These are phyloP conservation scores for Tricholoma saponaceum DNA, from an alignment of 768 basidiomycete species.

Conservation along the genomic window DNA sequence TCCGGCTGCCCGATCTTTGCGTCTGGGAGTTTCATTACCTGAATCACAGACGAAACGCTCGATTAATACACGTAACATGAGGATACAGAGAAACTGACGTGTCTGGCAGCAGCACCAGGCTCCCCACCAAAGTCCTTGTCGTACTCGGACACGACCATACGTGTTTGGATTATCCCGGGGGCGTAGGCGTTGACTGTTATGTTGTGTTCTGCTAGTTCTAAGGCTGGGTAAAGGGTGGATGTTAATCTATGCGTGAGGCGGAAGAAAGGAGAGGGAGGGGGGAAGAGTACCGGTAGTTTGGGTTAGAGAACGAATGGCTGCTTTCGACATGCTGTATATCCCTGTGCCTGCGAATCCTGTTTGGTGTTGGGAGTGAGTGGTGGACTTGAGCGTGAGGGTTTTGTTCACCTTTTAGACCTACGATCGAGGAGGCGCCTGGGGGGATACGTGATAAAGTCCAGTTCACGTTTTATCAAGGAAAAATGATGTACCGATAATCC, in stretches of 20 bases:
- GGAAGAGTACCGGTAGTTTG: slow-evolving; percentile 1
- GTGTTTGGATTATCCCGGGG: neutral
- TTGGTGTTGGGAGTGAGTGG: neutral
- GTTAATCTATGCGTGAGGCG: too few species aligned
- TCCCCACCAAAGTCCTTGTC: neutral
- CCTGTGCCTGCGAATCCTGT: slow-evolving; percentile 18
- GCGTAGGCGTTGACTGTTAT: neutral
- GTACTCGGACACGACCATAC: neutral
- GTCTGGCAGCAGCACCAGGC: neutral
- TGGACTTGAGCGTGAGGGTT: too few species aligned
- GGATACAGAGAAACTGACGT: neutral
- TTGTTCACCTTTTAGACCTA: neutral
- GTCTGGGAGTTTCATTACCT: slow-evolving; percentile 4
- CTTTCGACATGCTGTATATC: slow-evolving; percentile 38
- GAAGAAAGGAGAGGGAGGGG: too few species aligned
- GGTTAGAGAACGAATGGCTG: slow-evolving; percentile 19
- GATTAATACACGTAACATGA: too few species aligned
- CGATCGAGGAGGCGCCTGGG: slow-evolving; percentile 3
- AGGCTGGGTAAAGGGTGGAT: neutral
- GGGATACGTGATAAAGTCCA: neutral
- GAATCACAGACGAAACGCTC: too few species aligned
- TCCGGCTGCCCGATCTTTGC: slow-evolving; percentile 13
- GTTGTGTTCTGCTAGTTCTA: neutral
- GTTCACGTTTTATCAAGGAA: too few species aligned
- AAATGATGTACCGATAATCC: slow-evolving; percentile 9